A percentile compares a stretch with the other conserved stretches of the same genome.
Conservation (phyloP, 78 protist species). For the Dictyostelium firmibasis region DNA sequence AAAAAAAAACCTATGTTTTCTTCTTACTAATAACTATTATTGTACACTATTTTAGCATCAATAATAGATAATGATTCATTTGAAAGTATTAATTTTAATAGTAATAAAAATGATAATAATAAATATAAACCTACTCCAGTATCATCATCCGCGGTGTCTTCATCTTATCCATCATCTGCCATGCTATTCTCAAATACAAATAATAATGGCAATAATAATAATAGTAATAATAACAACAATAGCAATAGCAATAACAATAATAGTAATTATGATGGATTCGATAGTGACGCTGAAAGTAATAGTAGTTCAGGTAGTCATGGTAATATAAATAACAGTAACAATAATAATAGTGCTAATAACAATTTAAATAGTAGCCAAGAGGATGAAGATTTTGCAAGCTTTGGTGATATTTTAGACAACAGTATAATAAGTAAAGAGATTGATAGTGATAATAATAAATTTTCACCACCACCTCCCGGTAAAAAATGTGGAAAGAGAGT, state of each 20-base stretch:
- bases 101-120: neutral
- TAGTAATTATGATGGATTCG: neutral
- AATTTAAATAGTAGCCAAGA: neutral
- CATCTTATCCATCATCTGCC: neutral
- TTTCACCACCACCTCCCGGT: constrained; percentile 4
- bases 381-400: neutral
- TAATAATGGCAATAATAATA: neutral
- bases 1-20: neutral
- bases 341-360: neutral
- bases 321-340: neutral
- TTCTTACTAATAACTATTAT: neutral
- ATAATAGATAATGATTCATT: neutral
- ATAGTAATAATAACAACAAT: neutral
- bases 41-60: too few species aligned
- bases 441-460: neutral
- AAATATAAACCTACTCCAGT: neutral
- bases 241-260: neutral
- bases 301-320: neutral
- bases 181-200: neutral
- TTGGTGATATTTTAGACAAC: neutral
- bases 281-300: constrained; percentile 10
- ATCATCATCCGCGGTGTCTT: neutral
- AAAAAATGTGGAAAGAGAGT: neutral
- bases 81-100: neutral
- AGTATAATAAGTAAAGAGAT: neutral